Base-by-base conservation (phyloP, 805 yeast species). In the Wickerhamiella sorbophila region DNA sequence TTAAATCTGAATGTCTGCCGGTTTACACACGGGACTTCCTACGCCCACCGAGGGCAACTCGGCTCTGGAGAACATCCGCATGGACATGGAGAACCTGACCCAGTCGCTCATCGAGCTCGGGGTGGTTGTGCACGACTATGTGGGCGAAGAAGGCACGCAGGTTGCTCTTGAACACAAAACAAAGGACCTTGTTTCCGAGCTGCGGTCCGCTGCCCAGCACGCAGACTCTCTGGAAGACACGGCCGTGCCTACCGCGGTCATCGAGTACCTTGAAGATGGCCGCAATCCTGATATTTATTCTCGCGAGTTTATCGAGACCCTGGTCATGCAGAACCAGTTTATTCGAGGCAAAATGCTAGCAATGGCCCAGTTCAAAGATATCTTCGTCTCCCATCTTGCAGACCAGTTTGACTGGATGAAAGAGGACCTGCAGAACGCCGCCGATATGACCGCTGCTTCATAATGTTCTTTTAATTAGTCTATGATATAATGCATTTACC, bases 281-380 rank as follows among this genome's bases (percentile, higher is more conserved):
- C 69, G 98, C 51, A 91, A 91, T 56, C 97, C 98, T 0, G 97
- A 91, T 56, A 86, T 91, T 32, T 91, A 91, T 60, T 86, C 97
- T 1, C 72, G 98, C 57, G 98, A 91, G 62, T 91, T 91, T 62
- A 84, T 88, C 14, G 98, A 91, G 57, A 83, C 88, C 29, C 80
- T 91, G n/a, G 77, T 86, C 32, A 78, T 84, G 52, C 77, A 86
- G 36, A 91, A 91, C 55, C 95, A 93, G 54, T 75, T 79, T 49
- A 67, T 91, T 42, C 73, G 85, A 54, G 97, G 95, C 3, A 84
- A 84, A 58, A 75, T 83, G 72, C 54, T 64, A 34, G 95, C 86
- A 1, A 69, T 81, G 62, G 62, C 56, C 9, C 41, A 72, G 43
- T 69, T 87, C 48, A 65, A 82, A 51, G 75, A 77, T 46, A 68